Evolutionary conservation across 192 early-diverging fungal genomes (phyloP), one percentile per base, ranked within the genome.

Genomic region (Coemansia sp.): DNA sequence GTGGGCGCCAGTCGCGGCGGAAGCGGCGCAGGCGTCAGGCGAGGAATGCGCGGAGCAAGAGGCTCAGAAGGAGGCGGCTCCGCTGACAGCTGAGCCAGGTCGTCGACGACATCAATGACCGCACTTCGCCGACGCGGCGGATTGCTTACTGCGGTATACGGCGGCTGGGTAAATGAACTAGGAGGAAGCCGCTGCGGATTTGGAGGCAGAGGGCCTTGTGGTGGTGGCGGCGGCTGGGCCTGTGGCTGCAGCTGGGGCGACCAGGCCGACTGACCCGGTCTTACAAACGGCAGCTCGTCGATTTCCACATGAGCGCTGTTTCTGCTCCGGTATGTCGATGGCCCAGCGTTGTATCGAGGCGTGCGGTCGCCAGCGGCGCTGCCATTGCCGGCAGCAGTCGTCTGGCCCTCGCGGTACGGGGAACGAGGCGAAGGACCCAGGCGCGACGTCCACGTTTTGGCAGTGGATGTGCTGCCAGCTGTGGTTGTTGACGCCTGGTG

Each of bases 241-340:
- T 63, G 54, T 33, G 54, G 54, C 12, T 49, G 59, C 72, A 67
- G 57, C 51, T 66, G 71, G 18, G 65, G 71, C 15, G 43, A 29
- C 78, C 73, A 75, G 13, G 73, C 27, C 20, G 66, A 40, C 18
- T 74, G 79, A 12, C 44, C 22, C 6, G 82, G 71, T 43, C 82
- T 65, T 11, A 84, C 74, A 68, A 79, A 49, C 42, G 77, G 82
- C 57, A 79, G 52, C 65, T 84, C 82, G 29, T 84, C 82, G 7
- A 73, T 36, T 38, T 84, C 82, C 8, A 79, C 77, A 43, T 84
- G 82, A 0, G 69, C 80, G 60, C 80, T 83, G 59, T 83, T 75
- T 24, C 80, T 63, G 33, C 73, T 75, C 49, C 80, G 80, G 43
- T 83, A 83, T 20, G 69, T 72, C 20, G 69, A 71, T 7, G 66